Conservation (phyloP, 148 eudicot genomes). For the Oxyria digyna region DNA sequence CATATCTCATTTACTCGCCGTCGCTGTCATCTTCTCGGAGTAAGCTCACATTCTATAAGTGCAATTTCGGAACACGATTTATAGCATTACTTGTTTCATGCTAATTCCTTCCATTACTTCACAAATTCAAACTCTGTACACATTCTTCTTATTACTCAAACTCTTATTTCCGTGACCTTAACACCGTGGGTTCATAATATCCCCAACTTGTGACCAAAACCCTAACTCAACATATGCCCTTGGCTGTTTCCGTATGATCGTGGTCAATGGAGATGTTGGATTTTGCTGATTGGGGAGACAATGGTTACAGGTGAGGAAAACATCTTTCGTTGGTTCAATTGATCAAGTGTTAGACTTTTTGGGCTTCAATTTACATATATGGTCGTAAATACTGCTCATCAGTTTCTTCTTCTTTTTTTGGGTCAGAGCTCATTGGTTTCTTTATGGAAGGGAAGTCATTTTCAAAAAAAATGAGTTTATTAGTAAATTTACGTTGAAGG, state of each 20-base stretch:
- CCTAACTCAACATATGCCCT: neutral
- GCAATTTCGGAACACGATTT: neutral
- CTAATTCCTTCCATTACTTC: slow-evolving; percentile 1
- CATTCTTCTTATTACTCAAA: neutral
- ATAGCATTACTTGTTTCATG: neutral
- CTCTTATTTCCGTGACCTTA: neutral
- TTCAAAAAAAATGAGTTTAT: neutral
- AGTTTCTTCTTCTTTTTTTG: neutral
- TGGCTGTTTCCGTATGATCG: neutral
- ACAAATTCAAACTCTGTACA: neutral
- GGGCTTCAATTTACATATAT: neutral
- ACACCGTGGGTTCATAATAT: neutral
- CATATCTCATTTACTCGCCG: neutral
- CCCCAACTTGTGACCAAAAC: neutral
- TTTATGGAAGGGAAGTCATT: neutral
- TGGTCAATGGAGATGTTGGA: neutral
- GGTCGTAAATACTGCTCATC: neutral
- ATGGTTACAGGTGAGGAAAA: neutral
- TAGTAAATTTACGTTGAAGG: neutral
- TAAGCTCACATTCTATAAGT: neutral
- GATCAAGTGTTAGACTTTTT: neutral
- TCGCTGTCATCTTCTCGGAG: neutral
- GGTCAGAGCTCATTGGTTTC: neutral
- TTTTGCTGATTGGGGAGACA: neutral
- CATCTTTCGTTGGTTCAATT: neutral